Evolutionary conservation across 371 early-diverging fungal genomes (phyloP), one percentile per base, ranked within the genome.

Genomic region (Lichtheimia hyalospora): DNA sequence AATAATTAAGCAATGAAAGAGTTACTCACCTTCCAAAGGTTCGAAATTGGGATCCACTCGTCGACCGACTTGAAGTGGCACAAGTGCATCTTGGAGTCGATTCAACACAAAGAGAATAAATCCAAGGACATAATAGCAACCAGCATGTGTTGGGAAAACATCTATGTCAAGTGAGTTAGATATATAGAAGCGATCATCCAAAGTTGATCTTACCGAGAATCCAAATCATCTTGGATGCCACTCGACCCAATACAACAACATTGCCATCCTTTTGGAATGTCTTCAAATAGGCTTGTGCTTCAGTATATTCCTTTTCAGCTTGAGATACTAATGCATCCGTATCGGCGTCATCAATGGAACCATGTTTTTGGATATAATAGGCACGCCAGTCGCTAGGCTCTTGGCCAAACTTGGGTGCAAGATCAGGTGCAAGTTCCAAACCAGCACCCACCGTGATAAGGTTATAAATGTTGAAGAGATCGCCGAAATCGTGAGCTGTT

Each of bases 121-220:
- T 16, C 74, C 79, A 24, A 85, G 66, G 21, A 85, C 62, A 63
- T 82, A 77, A 61, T 85, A 85, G 52, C 82, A 82, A 42, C 83
- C 85, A 42, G 81, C 83, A 66, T 83, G 73, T 3, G 63, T 70
- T 28, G 85, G 85, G 39, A 81, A 78, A 34, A 76, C 62, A 40
- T 83, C 85, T 82, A 55, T n/a, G n/a, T n/a, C 20, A 16, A 2
- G 13, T 15, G 13, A 15, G 34, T 21, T 27, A 54, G 34, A 34
- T 2, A 34, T 3, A 25, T n/a, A 34, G 34, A 34, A 6, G 10
- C 10, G 44, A 28, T 34, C 42, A 18, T 28, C 15, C 40, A 28
- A 41, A 16, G 7, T 39, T 14, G 28, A 5, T n/a, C 39, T 44
- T 77, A 84, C 84, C 84, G 20, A 84, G 56, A 25, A 84, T 73